Percentiles rank a stretch among this genome's conserved stretches.
These are phyloP conservation scores for Penicillium taxi DNA, from an alignment of 495 filamentous ascomycete species.

Conservation along the genomic window DNA sequence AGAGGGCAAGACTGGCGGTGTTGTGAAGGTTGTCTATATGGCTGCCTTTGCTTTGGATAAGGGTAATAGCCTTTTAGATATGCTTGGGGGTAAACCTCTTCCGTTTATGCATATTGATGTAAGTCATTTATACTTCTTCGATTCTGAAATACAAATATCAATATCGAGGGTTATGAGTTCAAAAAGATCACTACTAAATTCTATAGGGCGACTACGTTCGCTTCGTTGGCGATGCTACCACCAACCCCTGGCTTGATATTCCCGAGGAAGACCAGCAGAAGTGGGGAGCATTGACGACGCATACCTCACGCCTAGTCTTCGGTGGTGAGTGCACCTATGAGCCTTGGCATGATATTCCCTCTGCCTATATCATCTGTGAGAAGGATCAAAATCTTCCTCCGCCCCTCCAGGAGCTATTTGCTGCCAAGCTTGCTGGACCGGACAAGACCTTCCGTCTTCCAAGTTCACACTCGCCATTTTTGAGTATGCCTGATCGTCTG, in stretches of 20 bases:
- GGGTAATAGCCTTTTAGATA: constrained; percentile 20
- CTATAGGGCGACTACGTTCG: constrained; percentile 19
- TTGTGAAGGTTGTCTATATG: constrained; percentile 36
- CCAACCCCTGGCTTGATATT: constrained; percentile 18
- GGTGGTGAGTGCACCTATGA: constrained; percentile 16
- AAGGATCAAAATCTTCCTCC: constrained; percentile 24
- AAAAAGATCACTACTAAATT: neutral
- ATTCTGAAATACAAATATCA: no score
- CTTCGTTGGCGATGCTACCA: constrained; percentile 10
- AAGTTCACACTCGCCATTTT: constrained; percentile 24
- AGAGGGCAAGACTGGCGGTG: constrained; percentile 29
- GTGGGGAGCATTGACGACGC: constrained; percentile 8
- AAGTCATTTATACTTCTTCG: constrained; percentile 1
- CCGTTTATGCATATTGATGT: constrained; percentile 27
- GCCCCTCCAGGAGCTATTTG: constrained; percentile 24
- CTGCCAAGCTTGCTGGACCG: constrained; percentile 15
- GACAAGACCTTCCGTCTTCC: constrained; percentile 15
- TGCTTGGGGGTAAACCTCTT: constrained; percentile 19
- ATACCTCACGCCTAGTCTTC: constrained; percentile 19
- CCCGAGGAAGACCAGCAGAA: constrained; percentile 11
- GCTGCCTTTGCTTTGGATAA: constrained; percentile 27
- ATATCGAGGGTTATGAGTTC: no score
- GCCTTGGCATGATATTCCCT: constrained; percentile 20
- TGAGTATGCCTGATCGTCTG: constrained; percentile 20
- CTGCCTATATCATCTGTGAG: constrained; percentile 27